These are phyloP conservation scores for Graphilbum ipis-grandicollis DNA, from an alignment of 2,329 filamentous ascomycete genomes.

Conservation along the genomic window DNA sequence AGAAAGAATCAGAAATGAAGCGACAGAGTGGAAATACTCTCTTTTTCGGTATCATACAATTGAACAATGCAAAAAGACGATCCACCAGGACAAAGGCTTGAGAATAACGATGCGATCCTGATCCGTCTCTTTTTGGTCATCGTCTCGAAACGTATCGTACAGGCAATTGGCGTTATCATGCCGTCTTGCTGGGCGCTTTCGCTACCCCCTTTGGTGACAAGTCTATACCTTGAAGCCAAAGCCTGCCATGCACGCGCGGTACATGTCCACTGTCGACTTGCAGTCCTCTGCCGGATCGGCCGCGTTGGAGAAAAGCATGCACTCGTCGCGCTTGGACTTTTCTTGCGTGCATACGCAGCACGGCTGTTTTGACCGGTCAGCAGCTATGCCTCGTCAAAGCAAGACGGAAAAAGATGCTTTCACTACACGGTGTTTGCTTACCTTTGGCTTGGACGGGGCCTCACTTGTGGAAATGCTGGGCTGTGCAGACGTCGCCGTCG, in stretches of 20 bases:
- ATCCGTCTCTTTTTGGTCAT: too few relatives aligned
- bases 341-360: conserved; percentile 97
- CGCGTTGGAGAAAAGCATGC: conserved; percentile 90
- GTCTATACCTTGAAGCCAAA: conserved; percentile 77
- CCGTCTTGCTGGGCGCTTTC: not conserved
- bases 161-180: not conserved
- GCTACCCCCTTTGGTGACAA: too few relatives aligned
- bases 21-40: too few relatives aligned
- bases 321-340: conserved; percentile 85
- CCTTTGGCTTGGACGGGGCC: conserved; percentile 24
- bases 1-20: too few relatives aligned
- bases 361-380: conserved; percentile 35
- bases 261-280: conserved; percentile 64
- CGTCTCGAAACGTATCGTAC: conserved; percentile 6
- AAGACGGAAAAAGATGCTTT: too few relatives aligned
- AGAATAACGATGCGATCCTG: too few relatives aligned
- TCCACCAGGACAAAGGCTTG: too few relatives aligned
- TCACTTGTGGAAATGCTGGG: conserved; percentile 14
- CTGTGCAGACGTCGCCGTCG: conserved; percentile 2
- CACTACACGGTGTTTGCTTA: conserved; percentile 8
- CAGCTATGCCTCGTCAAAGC: not conserved
- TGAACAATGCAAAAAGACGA: too few relatives aligned
- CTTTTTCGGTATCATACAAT: too few relatives aligned
- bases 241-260: conserved; percentile 80
- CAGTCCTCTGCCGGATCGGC: conserved; percentile 74